Conservation (phyloP, 208 protist species). For the Crithidia sp. region DNA sequence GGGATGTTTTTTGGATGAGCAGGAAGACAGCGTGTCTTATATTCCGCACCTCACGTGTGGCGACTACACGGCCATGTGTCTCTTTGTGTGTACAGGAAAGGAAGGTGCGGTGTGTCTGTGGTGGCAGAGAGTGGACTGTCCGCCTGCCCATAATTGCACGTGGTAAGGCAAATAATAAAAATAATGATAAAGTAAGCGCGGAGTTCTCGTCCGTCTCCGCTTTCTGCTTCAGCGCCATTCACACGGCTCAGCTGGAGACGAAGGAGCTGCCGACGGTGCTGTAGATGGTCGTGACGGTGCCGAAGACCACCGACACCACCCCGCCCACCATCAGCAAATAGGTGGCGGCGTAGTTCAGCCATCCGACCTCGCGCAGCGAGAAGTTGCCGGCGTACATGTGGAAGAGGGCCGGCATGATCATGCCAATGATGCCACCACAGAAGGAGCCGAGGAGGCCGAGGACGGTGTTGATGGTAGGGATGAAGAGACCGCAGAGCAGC, state of each 20-base stretch:
- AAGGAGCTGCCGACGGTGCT: constrained; percentile 45
- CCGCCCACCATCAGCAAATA: constrained; percentile 55
- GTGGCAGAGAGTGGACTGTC: neutral
- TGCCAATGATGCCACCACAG: constrained; percentile 61
- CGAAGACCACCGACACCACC: constrained; percentile 45
- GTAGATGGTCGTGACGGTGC: constrained; percentile 52
- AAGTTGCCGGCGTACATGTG: constrained; percentile 70
- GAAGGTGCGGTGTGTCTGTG: neutral
- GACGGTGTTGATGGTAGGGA: constrained; percentile 75
- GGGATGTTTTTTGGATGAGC: too few relatives aligned
- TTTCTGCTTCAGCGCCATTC: too few relatives aligned
- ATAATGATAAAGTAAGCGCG: neutral
- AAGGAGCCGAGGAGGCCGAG: constrained; percentile 76
- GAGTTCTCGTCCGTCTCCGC: neutral
- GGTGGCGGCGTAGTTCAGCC: constrained; percentile 49
- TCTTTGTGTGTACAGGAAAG: neutral
- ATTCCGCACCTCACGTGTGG: too few relatives aligned
- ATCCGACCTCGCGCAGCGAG: constrained; percentile 38
- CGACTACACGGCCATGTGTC: too few relatives aligned
- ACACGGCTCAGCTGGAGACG: constrained; percentile 6
- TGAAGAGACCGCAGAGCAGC: constrained; percentile 67
- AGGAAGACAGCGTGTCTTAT: too few relatives aligned
- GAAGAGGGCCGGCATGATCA: constrained; percentile 77
- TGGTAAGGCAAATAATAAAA: neutral
- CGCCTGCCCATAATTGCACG: neutral